Evolutionary conservation across 2,329 filamentous ascomycete species (phyloP).

Genomic region (Penicillium sp.): DNA sequence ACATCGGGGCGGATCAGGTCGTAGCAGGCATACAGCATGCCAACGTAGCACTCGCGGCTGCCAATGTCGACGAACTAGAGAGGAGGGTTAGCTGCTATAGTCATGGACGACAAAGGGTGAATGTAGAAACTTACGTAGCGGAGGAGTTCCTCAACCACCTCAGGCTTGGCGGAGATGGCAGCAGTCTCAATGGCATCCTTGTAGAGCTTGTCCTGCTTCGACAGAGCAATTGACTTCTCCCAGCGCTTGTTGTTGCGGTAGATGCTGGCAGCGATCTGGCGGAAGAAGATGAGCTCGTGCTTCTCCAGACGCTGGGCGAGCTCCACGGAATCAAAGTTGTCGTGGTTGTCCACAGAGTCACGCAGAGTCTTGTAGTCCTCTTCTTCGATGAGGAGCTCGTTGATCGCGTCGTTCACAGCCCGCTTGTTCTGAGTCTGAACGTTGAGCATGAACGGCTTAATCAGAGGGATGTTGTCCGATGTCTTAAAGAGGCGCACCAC

Average conservation of each 20-base stretch:
- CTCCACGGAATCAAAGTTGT: slow-evolving; percentile 96
- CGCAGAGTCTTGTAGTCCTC: slow-evolving; percentile 98
- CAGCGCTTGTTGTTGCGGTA: slow-evolving; percentile 99
- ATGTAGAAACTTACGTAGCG: slow-evolving; percentile 77
- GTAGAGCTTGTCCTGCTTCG: slow-evolving; percentile 99
- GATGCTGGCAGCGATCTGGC: slow-evolving; percentile 95
- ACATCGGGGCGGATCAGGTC: slow-evolving; percentile 92
- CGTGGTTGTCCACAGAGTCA: slow-evolving; percentile 97
- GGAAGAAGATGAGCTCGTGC: slow-evolving; percentile 98
- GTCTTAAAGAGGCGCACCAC: slow-evolving; percentile 99
- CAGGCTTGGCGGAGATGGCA: slow-evolving; percentile 83
- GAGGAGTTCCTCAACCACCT: slow-evolving; percentile 92
- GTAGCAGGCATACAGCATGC: slow-evolving; percentile 98
- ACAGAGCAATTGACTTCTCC: slow-evolving; percentile 97
- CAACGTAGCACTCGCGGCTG: slow-evolving; percentile 98
- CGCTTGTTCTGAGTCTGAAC: slow-evolving; percentile 98
- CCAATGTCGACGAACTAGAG: slow-evolving; percentile 95
- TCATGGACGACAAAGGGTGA: slow-evolving; percentile 27
- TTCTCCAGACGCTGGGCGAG: slow-evolving; percentile 91
- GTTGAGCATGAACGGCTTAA: slow-evolving; percentile 97
- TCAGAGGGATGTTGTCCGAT: slow-evolving; percentile 94
- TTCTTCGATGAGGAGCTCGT: slow-evolving; percentile 95
- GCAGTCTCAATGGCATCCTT: slow-evolving; percentile 99
- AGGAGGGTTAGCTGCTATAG: slow-evolving; percentile 20
- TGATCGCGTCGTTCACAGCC: slow-evolving; percentile 96